Percentiles rank a stretch among this genome's conserved stretches.
Conservation (phyloP, 768 basidiomycete genomes). For the Royoungia palumana region DNA sequence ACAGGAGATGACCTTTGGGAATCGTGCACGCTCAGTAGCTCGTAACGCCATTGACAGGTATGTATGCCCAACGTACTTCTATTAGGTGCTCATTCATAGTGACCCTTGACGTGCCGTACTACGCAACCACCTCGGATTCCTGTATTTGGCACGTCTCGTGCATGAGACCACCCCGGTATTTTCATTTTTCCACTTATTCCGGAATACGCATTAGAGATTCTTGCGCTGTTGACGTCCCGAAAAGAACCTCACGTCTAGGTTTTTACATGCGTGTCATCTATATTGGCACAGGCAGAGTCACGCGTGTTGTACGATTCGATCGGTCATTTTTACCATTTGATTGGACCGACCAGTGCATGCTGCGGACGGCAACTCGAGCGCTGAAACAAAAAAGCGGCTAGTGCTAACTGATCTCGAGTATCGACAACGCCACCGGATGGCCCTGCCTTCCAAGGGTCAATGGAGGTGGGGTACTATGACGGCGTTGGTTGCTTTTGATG, state of each 20-base stretch:
- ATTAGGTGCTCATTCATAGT: background rate
- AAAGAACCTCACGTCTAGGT: background rate
- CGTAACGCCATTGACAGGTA: background rate
- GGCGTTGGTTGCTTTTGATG: background rate
- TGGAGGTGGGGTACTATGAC: background rate
- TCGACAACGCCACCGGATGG: background rate
- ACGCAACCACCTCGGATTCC: background rate
- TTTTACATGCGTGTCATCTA: background rate
- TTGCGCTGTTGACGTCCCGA: background rate
- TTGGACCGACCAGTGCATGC: background rate
- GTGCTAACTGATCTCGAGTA: background rate
- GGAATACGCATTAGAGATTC: background rate
- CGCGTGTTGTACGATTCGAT: background rate
- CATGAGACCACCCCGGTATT: background rate
- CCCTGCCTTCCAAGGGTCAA: too few relatives aligned
- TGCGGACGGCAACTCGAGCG: constrained; percentile 1
- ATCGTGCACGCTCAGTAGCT: background rate
- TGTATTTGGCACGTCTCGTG: background rate
- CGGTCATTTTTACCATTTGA: background rate
- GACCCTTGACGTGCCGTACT: background rate
- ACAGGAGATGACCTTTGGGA: background rate
- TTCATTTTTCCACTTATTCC: background rate
- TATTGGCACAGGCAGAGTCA: background rate
- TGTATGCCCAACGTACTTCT: too few relatives aligned
- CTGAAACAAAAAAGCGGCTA: background rate